phyloP scores from a whole-genome alignment of 2,329 filamentous ascomycete species.

The Penicillium sp. region DNA sequence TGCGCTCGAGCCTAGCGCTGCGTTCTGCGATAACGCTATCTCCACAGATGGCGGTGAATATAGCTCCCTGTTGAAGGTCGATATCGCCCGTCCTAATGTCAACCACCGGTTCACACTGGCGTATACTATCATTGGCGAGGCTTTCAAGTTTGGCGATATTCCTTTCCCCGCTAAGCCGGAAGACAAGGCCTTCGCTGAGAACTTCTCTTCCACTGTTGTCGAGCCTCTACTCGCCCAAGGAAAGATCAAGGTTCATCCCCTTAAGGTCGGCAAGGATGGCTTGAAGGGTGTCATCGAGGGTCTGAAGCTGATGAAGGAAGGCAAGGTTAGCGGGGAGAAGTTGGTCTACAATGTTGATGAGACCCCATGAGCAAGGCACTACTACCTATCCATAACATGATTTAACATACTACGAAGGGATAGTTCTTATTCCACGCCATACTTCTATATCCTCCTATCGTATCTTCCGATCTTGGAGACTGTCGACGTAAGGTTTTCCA shows the following conservation, averaged over 20 bases:
- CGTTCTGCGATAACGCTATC: slow-evolving; percentile 36
- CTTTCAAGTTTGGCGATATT: slow-evolving; percentile 27
- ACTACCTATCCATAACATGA: not conserved
- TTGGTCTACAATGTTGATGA: slow-evolving; percentile 45
- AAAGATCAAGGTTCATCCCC: slow-evolving; percentile 45
- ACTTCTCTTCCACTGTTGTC: slow-evolving; percentile 38
- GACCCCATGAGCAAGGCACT: slow-evolving; percentile 19
- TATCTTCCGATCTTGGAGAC: no score
- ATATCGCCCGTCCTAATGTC: slow-evolving; percentile 33
- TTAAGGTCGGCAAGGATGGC: slow-evolving; percentile 42
- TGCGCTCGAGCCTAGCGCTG: slow-evolving; percentile 24
- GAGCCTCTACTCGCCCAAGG: slow-evolving; percentile 42
- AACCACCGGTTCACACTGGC: slow-evolving; percentile 29
- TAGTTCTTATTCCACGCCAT: not conserved
- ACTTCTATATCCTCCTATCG: no score
- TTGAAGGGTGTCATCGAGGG: slow-evolving; percentile 47
- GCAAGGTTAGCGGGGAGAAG: slow-evolving; percentile 49
- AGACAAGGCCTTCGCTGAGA: slow-evolving; percentile 44
- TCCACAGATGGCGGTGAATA: slow-evolving; percentile 33
- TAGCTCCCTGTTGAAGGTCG: slow-evolving; percentile 25
- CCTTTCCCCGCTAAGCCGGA: slow-evolving; percentile 36
- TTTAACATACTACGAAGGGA: not conserved
- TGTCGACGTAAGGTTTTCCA: no score
- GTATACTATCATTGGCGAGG: slow-evolving; percentile 37
- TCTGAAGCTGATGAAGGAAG: slow-evolving; percentile 43